Evolutionary conservation across 2,329 filamentous ascomycete species (phyloP), one percentile per base, ranked within the genome.

Genomic region (Sporothrix curviconia): DNA sequence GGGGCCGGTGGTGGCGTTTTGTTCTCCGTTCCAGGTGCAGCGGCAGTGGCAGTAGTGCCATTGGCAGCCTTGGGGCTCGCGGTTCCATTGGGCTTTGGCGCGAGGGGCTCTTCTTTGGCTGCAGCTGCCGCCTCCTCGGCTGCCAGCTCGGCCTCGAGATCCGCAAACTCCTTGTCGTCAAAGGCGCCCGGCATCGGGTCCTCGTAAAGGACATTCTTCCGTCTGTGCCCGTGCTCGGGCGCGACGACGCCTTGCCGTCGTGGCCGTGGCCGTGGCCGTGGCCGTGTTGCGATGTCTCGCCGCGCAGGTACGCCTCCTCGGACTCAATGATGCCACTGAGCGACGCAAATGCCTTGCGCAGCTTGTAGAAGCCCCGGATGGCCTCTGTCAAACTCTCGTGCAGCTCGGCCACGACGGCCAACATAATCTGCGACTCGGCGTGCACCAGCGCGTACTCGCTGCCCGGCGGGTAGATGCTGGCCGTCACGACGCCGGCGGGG

Each of bases 321-420:
- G 86, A 81, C 60, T 87, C 81, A 67, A 92, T 79, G 56, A 99
- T 89, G 9, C 79, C 79, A 66, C 96, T 88, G 3, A 99, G 76
- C 0, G 90, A 87, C 39, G 90, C 75, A 66, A 89, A 97, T 0
- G 92, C 92, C 69, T 95, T 95, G 61, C 92, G 81, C 64, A 97
- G 73, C 71, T 94, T 95, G 68, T 95, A 95, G 67, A 97, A 97
- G 6, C 90, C 90, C 71, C 87, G 90, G 70, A 97, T 82, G 15
- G 85, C 90, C 70, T 97, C 94, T 0, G 92, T 92, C 65, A 97
- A 73, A 68, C 89, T 96, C 74, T 97, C 94, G 63, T 95, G 95
- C 65, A 97, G 75, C 15, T 97, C 89, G 0, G 85, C 90, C 0
- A 96, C 85, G 1, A 99, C 86, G 0, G 92, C 92, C 57, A 83